Evolutionary conservation across 2,329 filamentous ascomycete genomes (phyloP), one percentile per base, ranked within the genome.

Genomic region (Hypoxylon sp.): DNA sequence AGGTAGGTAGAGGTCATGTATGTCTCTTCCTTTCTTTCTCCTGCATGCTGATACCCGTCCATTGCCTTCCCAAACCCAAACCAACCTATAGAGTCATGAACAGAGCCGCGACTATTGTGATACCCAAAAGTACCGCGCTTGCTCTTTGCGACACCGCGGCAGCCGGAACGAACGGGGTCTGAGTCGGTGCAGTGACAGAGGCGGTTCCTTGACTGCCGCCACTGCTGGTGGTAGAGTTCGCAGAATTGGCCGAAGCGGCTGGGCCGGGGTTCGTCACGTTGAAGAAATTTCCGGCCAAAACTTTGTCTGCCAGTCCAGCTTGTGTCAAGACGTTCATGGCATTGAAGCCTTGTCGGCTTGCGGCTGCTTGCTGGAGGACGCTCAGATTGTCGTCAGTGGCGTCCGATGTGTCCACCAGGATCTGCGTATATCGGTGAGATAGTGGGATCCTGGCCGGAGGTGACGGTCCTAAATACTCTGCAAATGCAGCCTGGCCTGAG

Each of bases 251-350:
- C 15, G 53, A 62, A 1, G 60, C 13, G 51, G 50, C 70, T 27
- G 74, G 72, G 2, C 75, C 75, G 0, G 75, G 69, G 50, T 78
- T 78, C n/a, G 77, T 77, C 31, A 79, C 76, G 24, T 76, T 76
- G 70, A 79, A 79, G 63, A 72, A 79, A 66, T 79, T 79, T 3
- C 75, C 77, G 0, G 78, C 78, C n/a, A 79, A 61, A n/a, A 79
- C 75, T 51, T 76, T 78, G 50, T 74, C 72, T 35, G 53, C 71
- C 6, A 79, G 63, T 21, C 75, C 75, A 17, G 76, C 77, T 35
- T 74, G 55, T 1, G 72, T 73, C 42, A 79, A 64, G 17, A 74
- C 72, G 1, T 50, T 31, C 27, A 67, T 19, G 15, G 74, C 72
- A 44, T 76, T 63, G 68, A 79, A 79, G 1, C 68, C 73, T 47